Base-by-base conservation (phyloP, 441 rosid genomes). In the Aleurites moluccanus region DNA sequence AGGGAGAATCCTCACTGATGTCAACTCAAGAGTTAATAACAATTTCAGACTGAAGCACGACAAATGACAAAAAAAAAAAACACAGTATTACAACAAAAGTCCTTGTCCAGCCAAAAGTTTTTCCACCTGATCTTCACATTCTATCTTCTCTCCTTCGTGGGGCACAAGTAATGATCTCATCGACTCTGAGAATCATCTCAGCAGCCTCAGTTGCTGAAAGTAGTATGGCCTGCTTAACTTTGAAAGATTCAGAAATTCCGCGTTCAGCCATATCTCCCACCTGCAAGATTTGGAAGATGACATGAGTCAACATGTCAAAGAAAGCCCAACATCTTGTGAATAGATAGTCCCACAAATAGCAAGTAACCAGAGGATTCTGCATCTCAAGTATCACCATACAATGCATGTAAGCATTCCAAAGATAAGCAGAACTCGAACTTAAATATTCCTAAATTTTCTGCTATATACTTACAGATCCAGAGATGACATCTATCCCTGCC, bases 181-280 rank as follows among this genome's bases (percentile, higher is more conserved):
- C 99, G 0, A 95, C 99, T 79, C 98, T 88, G 45, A 95, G 86
- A 74, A 93, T 93, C 99, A 95, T 93, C 89, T 95, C 99, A 3
- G 98, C 91, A 45, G 99, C 99, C 85, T 96, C 99, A 6, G 99
- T 96, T 40, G 99, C 99, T 1, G 99, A 96, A 25, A 92, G 92
- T 79, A 96, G 73, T 71, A 93, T 84, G 25, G 97, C 98, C 78
- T 91, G 99, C 88, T 96, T 96, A 57, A 96, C 99, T 83, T 93
- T 96, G 83, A 93, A 96, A 16, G 98, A 70, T 84, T 96, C 99
- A 30, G 83, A 90, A 74, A 96, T 91, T 68, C 99, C 99, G 61
- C 75, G 85, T 84, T 86, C 89, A 28, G 85, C 89, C 98, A 93
- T 90, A 78, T 90, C 86, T 78, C 97, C 97, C 1, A 91, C 90